These are phyloP conservation scores for Lasiodiplodia gonubiensis DNA, from an alignment of 2,329 filamentous ascomycete genomes.

Conservation along the genomic window DNA sequence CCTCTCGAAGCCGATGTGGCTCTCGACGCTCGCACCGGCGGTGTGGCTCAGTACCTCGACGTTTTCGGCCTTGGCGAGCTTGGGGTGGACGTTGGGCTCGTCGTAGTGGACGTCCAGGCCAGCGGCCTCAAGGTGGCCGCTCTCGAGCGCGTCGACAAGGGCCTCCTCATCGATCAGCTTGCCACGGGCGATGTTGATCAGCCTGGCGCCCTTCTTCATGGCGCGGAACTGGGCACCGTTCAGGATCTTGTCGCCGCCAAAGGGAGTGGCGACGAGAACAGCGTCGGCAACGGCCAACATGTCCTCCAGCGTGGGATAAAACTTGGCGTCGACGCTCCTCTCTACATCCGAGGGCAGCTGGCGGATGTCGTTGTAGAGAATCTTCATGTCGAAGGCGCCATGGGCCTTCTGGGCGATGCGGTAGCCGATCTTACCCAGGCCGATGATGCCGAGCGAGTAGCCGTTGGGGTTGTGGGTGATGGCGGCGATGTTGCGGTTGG, in stretches of 20 bases:
- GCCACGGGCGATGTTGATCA: conserved; percentile 61
- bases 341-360: conserved; percentile 31
- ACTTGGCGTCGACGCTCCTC: conserved; percentile 34
- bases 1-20: conserved; percentile 69
- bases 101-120: conserved; percentile 60
- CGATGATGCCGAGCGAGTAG: conserved; percentile 42
- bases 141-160: conserved; percentile 54
- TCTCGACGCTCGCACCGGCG: conserved; percentile 70
- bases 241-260: conserved; percentile 34
- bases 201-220: conserved; percentile 57
- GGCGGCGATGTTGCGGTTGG: conserved; percentile 30
- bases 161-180: conserved; percentile 58
- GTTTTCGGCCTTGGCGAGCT: conserved; percentile 52
- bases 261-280: conserved; percentile 44
- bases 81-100: conserved; percentile 57
- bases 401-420: conserved; percentile 39
- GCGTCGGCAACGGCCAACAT: conserved; percentile 39
- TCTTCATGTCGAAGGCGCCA: conserved; percentile 41
- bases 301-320: conserved; percentile 38
- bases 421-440: conserved; percentile 45
- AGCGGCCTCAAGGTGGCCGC: conserved; percentile 55
- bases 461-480: conserved; percentile 36
- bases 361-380: conserved; percentile 40
- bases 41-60: conserved; percentile 71
- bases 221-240: conserved; percentile 49